Percentiles rank a stretch among this genome's conserved stretches.
phyloP scores from a whole-genome alignment of 257 asterid genomes.

The Oldenlandia corymbosa region DNA sequence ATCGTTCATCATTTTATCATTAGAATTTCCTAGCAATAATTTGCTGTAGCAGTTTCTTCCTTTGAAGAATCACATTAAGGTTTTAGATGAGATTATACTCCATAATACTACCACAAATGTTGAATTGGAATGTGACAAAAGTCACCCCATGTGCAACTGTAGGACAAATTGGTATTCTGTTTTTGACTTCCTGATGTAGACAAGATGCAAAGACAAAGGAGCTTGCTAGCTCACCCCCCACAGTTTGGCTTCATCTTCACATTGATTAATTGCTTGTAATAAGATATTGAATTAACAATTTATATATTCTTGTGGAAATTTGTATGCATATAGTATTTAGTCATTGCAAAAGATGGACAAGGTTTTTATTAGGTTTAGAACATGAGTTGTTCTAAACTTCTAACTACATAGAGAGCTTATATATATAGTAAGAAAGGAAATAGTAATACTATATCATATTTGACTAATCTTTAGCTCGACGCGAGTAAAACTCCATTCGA shows the following conservation, averaged over 20 bases:
- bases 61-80: background rate
- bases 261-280: background rate
- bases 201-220: background rate
- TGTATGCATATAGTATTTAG: too few species aligned
- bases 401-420: too few species aligned
- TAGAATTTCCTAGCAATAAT: too few species aligned
- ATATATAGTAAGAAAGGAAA: too few species aligned
- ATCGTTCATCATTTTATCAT: background rate
- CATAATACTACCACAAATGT: background rate
- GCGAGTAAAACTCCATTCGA: too few species aligned
- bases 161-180: constrained; percentile 3
- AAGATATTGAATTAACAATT: background rate
- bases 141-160: background rate
- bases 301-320: too few species aligned
- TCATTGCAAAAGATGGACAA: too few species aligned
- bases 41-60: background rate
- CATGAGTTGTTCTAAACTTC: too few species aligned
- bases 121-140: background rate
- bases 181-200: constrained; percentile 11
- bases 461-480: too few species aligned
- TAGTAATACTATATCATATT: too few species aligned
- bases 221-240: background rate
- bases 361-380: too few species aligned
- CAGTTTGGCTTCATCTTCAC: background rate
- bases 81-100: background rate